These are phyloP conservation scores for Pistacia integerrima DNA, from an alignment of 345 rosid genomes.

Conservation along the genomic window DNA sequence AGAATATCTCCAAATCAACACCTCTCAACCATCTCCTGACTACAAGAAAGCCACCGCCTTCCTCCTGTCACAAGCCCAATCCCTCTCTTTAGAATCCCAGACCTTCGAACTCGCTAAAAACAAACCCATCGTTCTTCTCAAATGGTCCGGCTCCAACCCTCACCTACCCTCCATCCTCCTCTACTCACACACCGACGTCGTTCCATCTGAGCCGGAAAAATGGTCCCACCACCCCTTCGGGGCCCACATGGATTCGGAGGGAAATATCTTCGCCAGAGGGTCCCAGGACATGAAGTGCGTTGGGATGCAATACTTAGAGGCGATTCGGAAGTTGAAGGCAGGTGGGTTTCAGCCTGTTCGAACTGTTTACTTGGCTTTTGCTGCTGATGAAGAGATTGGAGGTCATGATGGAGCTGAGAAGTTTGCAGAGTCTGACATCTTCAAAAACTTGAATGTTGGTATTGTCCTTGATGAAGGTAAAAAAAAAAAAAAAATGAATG, in stretches of 20 bases:
- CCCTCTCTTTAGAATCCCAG: conserved; percentile 65
- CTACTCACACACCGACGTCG: conserved; percentile 96
- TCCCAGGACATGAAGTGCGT: too few species aligned
- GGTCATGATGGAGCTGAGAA: conserved; percentile 86
- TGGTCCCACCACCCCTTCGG: too few species aligned
- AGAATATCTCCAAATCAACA: conserved; percentile 82
- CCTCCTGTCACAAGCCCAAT: conserved; percentile 58
- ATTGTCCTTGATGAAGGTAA: conserved; percentile 91
- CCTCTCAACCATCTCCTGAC: conserved; percentile 80
- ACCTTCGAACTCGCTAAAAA: conserved; percentile 58
- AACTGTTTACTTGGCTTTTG: conserved; percentile 75
- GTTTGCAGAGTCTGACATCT: conserved; percentile 60
- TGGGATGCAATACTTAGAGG: too few species aligned
- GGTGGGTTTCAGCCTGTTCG: too few species aligned
- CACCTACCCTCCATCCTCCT: conserved; percentile 75
- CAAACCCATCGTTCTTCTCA: conserved; percentile 75
- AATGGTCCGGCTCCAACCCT: conserved; percentile 73
- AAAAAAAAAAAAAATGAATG: neutral
- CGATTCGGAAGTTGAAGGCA: too few species aligned
- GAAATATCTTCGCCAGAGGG: too few species aligned
- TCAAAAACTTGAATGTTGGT: conserved; percentile 69
- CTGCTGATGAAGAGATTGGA: conserved; percentile 95
- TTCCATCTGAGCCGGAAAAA: conserved; percentile 68
- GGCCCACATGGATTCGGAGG: too few species aligned
- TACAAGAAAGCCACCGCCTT: conserved; percentile 63